Evolutionary conservation across 306 rosid genomes (phyloP).

Genomic region (Lathyrus sativus): DNA sequence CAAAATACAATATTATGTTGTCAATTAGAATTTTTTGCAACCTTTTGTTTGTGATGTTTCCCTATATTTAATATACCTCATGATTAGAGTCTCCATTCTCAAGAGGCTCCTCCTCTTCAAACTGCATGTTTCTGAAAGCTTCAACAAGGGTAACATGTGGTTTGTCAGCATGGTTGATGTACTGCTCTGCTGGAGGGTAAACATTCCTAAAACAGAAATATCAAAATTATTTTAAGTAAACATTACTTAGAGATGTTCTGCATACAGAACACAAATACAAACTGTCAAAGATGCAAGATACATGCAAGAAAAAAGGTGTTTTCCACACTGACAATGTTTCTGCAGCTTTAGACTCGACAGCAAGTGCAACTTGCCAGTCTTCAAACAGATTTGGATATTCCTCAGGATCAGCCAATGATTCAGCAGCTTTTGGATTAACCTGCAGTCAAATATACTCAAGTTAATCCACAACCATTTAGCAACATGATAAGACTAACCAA

Average conservation of each 20-base stretch:
- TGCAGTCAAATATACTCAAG: constrained; percentile 38
- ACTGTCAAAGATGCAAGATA: constrained; percentile 8
- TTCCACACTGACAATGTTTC: constrained; percentile 61
- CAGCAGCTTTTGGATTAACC: constrained; percentile 98
- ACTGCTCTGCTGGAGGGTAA: constrained; percentile 74
- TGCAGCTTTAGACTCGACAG: constrained; percentile 76
- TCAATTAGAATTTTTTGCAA: constrained; percentile 28
- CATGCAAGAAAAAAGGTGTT: constrained; percentile 21
- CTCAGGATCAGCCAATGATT: constrained; percentile 95
- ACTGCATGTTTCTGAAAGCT: constrained; percentile 78
- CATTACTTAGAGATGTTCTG: constrained; percentile 25
- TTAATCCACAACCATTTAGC: constrained; percentile 6
- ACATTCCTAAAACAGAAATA: constrained; percentile 59
- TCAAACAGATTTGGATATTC: constrained; percentile 95
- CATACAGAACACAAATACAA: constrained; percentile 16
- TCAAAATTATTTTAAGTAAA: constrained; percentile 33
- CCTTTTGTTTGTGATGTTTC: constrained; percentile 12
- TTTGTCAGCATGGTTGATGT: constrained; percentile 60
- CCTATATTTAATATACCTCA: constrained; percentile 57
- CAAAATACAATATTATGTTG: constrained; percentile 7
- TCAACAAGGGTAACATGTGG: constrained; percentile 77
- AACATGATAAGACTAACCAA: constrained; percentile 22
- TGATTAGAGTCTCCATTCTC: constrained; percentile 81
- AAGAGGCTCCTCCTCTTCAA: constrained; percentile 66
- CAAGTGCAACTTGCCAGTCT: constrained; percentile 96